Evolutionary conservation across 257 asterid species (phyloP).

Genomic region (Petunia secreta): DNA sequence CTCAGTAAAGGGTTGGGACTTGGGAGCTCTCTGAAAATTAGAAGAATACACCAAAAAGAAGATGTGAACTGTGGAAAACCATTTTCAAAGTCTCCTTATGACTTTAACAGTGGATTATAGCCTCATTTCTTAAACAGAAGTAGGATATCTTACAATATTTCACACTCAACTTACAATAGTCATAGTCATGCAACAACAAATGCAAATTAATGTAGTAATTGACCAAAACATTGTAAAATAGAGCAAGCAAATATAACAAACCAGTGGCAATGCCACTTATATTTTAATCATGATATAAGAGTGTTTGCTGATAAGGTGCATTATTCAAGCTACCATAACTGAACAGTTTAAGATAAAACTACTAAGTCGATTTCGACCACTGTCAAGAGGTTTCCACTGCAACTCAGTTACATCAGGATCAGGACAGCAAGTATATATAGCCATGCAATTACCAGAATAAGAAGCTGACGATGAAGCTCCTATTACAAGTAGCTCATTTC

Average conservation of each 20-base stretch:
- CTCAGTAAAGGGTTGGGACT: no score
- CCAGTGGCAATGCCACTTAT: neutral
- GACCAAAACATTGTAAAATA: neutral
- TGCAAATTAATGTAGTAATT: neutral
- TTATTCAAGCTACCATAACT: conserved; percentile 69
- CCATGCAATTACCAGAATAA: conserved; percentile 48
- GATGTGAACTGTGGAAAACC: no score
- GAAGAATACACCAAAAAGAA: no score
- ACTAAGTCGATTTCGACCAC: conserved; percentile 60
- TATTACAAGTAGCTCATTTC: conserved; percentile 66
- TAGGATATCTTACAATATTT: neutral
- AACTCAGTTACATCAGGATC: conserved; percentile 44
- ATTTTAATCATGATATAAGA: neutral
- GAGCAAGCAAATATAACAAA: neutral
- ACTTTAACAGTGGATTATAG: neutral
- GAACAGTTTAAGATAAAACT: conserved; percentile 73
- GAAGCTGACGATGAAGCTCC: conserved; percentile 49
- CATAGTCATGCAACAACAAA: neutral
- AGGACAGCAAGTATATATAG: conserved; percentile 67
- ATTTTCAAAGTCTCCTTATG: neutral
- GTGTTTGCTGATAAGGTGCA: neutral
- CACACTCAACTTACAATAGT: neutral
- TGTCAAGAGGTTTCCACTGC: conserved; percentile 59
- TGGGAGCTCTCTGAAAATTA: no score
- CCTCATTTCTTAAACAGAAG: neutral